Evolutionary conservation across 2,329 filamentous ascomycete genomes (phyloP).

Genomic region (Penicillium sp.): DNA sequence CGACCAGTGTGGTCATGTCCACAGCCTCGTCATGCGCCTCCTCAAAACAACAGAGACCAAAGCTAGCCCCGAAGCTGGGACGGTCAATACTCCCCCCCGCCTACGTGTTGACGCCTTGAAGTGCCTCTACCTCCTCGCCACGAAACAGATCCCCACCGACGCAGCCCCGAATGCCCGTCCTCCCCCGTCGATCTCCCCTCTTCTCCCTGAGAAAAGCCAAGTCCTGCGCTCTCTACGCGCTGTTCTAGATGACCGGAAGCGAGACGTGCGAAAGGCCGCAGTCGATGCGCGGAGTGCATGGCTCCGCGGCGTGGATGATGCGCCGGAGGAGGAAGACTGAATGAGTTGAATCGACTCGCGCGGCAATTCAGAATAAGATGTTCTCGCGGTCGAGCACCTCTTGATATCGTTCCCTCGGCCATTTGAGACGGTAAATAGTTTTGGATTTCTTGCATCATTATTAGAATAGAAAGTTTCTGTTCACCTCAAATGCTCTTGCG

Average conservation of each 20-base stretch:
- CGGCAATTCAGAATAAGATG: neutral
- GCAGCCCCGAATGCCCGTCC: slow-evolving; percentile 26
- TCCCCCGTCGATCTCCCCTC: slow-evolving; percentile 38
- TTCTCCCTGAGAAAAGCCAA: slow-evolving; percentile 56
- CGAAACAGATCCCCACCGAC: slow-evolving; percentile 22
- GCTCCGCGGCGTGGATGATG: slow-evolving; percentile 58
- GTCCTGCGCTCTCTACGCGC: slow-evolving; percentile 56
- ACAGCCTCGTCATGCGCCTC: slow-evolving; percentile 56
- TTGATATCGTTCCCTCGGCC: too few relatives aligned
- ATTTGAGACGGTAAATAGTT: too few relatives aligned
- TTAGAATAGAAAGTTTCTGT: too few relatives aligned
- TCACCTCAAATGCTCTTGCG: too few relatives aligned
- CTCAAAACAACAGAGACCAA: slow-evolving; percentile 45
- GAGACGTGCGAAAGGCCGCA: slow-evolving; percentile 61
- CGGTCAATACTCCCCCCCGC: slow-evolving; percentile 23
- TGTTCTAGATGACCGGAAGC: slow-evolving; percentile 61
- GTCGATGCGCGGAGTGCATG: slow-evolving; percentile 61
- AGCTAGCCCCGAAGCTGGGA: slow-evolving; percentile 15
- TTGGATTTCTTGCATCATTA: too few relatives aligned
- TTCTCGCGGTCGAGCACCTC: too few relatives aligned
- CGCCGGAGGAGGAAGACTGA: slow-evolving; percentile 55
- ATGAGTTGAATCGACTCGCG: neutral
- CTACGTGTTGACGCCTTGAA: slow-evolving; percentile 38
- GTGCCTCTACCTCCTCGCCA: slow-evolving; percentile 40
- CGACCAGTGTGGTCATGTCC: slow-evolving; percentile 54